These are phyloP conservation scores for Actinomucor elegans DNA, from an alignment of 371 early-diverging fungal species.

Conservation along the genomic window DNA sequence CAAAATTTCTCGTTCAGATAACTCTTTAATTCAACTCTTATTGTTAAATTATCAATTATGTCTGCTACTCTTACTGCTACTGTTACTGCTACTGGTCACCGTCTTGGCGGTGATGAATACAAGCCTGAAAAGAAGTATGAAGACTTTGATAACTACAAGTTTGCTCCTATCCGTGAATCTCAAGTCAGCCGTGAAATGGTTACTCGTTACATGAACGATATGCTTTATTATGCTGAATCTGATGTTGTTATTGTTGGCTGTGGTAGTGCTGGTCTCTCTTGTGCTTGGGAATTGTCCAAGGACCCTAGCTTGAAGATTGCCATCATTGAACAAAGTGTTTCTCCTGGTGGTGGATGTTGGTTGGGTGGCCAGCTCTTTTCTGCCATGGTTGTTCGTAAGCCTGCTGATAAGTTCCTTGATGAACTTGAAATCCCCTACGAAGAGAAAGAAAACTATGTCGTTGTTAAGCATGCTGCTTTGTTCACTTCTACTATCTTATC, in stretches of 20 bases:
- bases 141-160: conserved; percentile 43
- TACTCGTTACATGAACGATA: conserved; percentile 65
- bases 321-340: conserved; percentile 66
- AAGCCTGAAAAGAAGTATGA: conserved; percentile 19
- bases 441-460: conserved; percentile 74
- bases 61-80: conserved; percentile 30
- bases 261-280: conserved; percentile 63
- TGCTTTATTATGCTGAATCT: conserved; percentile 64
- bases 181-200: conserved; percentile 76
- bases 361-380: conserved; percentile 77
- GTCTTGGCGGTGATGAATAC: conserved; percentile 33
- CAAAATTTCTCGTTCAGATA: not conserved
- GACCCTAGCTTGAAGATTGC: conserved; percentile 66
- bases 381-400: conserved; percentile 72
- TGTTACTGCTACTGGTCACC: conserved; percentile 26
- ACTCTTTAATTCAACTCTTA: not conserved
- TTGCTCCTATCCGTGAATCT: conserved; percentile 65
- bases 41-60: not conserved
- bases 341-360: conserved; percentile 78
- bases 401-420: conserved; percentile 64
- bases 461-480: conserved; percentile 73
- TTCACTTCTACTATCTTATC: conserved; percentile 76
- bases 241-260: conserved; percentile 79
- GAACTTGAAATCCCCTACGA: conserved; percentile 72
- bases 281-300: conserved; percentile 72